These are phyloP conservation scores for Penicillium sp. DNA, from an alignment of 2,329 filamentous ascomycete genomes.

Conservation along the genomic window DNA sequence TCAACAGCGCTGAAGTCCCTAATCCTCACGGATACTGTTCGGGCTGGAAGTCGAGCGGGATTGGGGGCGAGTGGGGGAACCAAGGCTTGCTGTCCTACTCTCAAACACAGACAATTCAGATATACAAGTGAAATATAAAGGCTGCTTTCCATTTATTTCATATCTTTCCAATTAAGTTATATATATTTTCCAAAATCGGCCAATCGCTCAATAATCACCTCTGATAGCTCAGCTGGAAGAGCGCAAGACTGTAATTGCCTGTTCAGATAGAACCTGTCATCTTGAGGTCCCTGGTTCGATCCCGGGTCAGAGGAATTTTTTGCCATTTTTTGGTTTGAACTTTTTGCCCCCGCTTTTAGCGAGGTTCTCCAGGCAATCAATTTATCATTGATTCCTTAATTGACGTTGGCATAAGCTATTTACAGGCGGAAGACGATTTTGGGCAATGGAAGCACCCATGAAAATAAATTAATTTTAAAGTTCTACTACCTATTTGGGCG, in stretches of 20 bases:
- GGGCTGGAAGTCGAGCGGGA: neutral
- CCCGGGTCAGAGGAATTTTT: slow-evolving; percentile 2
- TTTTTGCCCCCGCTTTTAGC: neutral
- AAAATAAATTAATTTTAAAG: too few species aligned
- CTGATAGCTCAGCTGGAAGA: slow-evolving; percentile 3
- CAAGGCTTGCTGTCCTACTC: neutral
- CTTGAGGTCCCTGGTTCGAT: slow-evolving; percentile 2
- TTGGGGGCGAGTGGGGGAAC: neutral
- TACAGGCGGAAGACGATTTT: too few species aligned
- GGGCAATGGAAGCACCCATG: too few species aligned
- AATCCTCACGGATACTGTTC: neutral
- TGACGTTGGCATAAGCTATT: too few species aligned
- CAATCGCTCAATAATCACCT: neutral
- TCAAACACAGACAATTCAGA: neutral
- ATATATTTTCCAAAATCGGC: too few species aligned
- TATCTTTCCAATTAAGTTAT: too few species aligned
- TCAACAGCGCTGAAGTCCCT: neutral
- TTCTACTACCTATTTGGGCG: too few species aligned
- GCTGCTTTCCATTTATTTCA: too few species aligned
- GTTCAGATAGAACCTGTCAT: neutral
- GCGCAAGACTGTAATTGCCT: slow-evolving; percentile 2
- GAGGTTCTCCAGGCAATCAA: too few species aligned
- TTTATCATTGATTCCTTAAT: too few species aligned
- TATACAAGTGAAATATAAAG: neutral
- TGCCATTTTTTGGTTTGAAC: neutral